These are phyloP conservation scores for Schoenoplectus tabernaemontani DNA, from an alignment of 202 grass and related monocot genomes.

Conservation along the genomic window DNA sequence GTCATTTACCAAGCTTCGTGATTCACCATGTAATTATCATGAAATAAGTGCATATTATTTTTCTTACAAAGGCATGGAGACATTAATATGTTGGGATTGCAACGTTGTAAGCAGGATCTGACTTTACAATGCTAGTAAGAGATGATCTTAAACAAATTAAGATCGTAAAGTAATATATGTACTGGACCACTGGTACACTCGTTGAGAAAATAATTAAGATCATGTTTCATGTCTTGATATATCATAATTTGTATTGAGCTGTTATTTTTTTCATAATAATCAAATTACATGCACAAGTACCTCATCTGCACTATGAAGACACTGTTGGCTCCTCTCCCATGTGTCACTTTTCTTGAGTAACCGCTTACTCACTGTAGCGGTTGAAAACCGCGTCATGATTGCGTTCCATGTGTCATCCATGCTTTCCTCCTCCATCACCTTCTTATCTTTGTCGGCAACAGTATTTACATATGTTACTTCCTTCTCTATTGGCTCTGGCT, in stretches of 20 bases:
- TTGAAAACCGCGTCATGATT: conserved; percentile 16
- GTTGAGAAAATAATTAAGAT: neutral
- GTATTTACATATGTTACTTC: neutral
- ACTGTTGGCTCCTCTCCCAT: conserved; percentile 35
- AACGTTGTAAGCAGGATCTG: too few species aligned
- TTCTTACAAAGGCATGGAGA: neutral
- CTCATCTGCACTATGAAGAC: conserved; percentile 18
- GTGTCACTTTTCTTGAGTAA: conserved; percentile 58
- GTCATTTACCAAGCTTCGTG: conserved; percentile 22
- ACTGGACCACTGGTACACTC: neutral
- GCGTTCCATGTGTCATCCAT: conserved; percentile 43
- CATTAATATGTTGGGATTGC: neutral
- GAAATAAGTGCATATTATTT: neutral
- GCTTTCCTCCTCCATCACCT: conserved; percentile 22
- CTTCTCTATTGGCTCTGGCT: conserved; percentile 2
- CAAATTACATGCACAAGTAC: neutral
- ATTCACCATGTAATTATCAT: neutral
- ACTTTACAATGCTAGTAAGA: neutral
- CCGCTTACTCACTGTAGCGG: conserved; percentile 22
- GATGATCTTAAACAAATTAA: neutral
- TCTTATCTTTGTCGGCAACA: neutral
- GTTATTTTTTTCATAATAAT: neutral
- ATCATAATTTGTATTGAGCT: neutral
- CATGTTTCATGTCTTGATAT: neutral
- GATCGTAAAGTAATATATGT: neutral